Evolutionary conservation across 768 basidiomycete species (phyloP).

Genomic region (Boletus vermiculosoides): DNA sequence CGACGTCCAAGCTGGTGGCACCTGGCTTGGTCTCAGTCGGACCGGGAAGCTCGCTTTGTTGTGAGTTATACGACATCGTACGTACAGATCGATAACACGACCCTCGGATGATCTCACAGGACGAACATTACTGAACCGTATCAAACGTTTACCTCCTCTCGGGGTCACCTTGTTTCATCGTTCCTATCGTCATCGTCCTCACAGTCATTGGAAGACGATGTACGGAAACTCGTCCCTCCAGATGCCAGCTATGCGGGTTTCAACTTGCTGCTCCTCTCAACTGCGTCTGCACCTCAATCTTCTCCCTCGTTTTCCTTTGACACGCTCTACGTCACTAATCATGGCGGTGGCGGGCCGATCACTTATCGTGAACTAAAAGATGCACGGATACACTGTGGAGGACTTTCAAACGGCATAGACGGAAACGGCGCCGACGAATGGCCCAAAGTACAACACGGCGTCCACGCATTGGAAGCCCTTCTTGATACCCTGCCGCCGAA

Average conservation of each 20-base stretch:
- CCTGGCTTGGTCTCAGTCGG: constrained; percentile 75
- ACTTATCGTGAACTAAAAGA: constrained; percentile 50
- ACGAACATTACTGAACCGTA: constrained; percentile 83
- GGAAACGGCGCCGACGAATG: constrained; percentile 58
- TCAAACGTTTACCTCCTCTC: constrained; percentile 50
- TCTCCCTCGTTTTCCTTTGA: constrained; percentile 43
- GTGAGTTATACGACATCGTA: constrained; percentile 42
- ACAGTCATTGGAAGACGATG: constrained; percentile 48
- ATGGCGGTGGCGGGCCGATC: constrained; percentile 63
- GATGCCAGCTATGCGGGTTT: constrained; percentile 71
- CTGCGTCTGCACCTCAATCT: constrained; percentile 16
- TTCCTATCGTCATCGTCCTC: constrained; percentile 59
- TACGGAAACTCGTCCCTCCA: constrained; percentile 44
- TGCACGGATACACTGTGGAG: constrained; percentile 51
- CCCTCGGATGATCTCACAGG: constrained; percentile 38
- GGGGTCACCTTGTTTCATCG: constrained; percentile 65
- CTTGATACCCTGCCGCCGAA: constrained; percentile 38
- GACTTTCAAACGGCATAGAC: constrained; percentile 76
- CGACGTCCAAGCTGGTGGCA: constrained; percentile 71
- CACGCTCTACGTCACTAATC: constrained; percentile 63
- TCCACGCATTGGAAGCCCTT: constrained; percentile 43
- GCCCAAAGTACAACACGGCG: constrained; percentile 73
- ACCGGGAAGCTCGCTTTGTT: constrained; percentile 67
- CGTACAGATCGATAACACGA: background rate
- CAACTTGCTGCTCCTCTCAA: constrained; percentile 70